Evolutionary conservation across 441 rosid genomes (phyloP).

Genomic region (Mallotus repandus): DNA sequence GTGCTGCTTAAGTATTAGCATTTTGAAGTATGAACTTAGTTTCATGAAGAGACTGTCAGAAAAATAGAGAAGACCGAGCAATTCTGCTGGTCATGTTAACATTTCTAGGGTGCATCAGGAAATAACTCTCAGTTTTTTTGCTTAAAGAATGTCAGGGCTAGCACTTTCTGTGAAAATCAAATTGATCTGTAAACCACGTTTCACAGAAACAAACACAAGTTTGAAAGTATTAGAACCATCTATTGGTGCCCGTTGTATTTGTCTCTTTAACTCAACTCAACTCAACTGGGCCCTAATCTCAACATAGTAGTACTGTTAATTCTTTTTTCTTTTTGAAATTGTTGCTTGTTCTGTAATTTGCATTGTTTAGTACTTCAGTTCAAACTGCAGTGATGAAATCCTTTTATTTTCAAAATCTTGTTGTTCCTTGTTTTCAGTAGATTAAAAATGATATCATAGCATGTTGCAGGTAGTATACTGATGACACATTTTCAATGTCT

Average conservation of each 20-base stretch:
- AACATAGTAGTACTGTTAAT: not conserved
- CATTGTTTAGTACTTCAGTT: not conserved
- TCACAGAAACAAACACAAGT: too few species aligned
- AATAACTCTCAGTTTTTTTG: not conserved
- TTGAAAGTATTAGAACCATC: too few species aligned
- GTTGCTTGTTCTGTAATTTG: not conserved
- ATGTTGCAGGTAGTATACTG: not conserved
- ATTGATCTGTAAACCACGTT: too few species aligned
- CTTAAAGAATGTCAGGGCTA: too few species aligned
- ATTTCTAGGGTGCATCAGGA: not conserved
- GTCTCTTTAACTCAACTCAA: too few species aligned
- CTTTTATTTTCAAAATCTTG: not conserved
- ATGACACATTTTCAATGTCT: not conserved
- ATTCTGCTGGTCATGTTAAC: not conserved
- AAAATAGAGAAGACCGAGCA: not conserved
- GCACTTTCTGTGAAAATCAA: too few species aligned
- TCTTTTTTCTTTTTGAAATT: not conserved
- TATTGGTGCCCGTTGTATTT: too few species aligned
- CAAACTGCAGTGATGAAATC: not conserved
- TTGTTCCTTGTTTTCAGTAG: not conserved
- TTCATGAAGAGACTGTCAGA: not conserved
- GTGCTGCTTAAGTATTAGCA: not conserved
- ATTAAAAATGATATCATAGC: too few species aligned
- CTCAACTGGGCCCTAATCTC: too few species aligned
- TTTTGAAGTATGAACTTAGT: not conserved